Base-by-base conservation (phyloP, 2,329 filamentous ascomycete genomes). In the Polytolypa hystricis region DNA sequence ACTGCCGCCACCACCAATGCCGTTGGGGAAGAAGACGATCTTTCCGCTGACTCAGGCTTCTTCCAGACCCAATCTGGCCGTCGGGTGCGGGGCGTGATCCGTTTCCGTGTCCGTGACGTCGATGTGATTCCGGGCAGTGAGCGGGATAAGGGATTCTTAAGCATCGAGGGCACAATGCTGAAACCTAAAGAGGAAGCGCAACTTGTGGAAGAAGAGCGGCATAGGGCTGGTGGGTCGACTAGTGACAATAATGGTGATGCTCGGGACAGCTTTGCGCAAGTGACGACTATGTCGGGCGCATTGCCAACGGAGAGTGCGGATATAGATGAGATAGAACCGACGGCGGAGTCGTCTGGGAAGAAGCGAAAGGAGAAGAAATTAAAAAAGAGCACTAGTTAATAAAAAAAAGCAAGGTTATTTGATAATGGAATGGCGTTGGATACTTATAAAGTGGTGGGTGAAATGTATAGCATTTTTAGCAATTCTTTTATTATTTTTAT, bases 91-190 rank as follows among this genome's bases (percentile, higher is more conserved):
- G 81, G 82, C 9, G 74, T 73, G 51, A 60, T 93, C 25, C 71
- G 71, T 36, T 93, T 94, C 61, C 73, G 78, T 45, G 84, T 95
- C 53, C 77, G 79, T 47, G 84, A 93, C 55, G 84, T 91, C 44
- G 87, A 95, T 48, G 54, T 66, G 16, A 66, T 67, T 49, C 80
- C 83, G 1, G 81, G 79, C 18, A 72, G 77, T 31, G 84, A 81
- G 45, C 76, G 77, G 35, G 69, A 69, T 35, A 80, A 80, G 42
- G 84, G 82, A 8, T 91, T 89, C 54, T 62, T 94, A 42, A 86
- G 81, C 47, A 79, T 95, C 43, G 81, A 91, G 56, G 89, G 87
- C 17, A 93, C 84, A n/a, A 79, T 94, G 72, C 62, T 94, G 33
- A 68, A 71, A 31, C 72, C 72, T 29, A 72, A 74, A 14, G 79